Base-by-base conservation (phyloP, 2,329 filamentous ascomycete species). In the Paramyrothecium sp. region DNA sequence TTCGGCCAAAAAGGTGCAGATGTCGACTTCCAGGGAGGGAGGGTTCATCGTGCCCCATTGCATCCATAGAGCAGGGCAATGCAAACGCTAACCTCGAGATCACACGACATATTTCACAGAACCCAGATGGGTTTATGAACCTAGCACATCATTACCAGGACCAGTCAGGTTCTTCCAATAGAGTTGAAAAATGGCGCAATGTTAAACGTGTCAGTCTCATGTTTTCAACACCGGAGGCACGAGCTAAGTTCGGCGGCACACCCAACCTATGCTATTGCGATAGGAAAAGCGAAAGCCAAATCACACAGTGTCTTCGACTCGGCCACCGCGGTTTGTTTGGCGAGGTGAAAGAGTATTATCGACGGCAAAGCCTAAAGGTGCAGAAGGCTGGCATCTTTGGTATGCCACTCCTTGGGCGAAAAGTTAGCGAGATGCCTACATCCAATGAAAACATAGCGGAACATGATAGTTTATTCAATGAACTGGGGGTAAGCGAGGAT, bases 1-100 rank as follows among this genome's bases (percentile, higher is more conserved):
- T 72, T 51, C 73, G 75, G 41, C 68, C 69, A 1, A 67, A 72
- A 22, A 65, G 67, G 7, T 75, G 72, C 57, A 67, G 70, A 21
- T 76, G 74, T 53, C 65, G 67, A 11, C 62, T 61, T 26, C 64
- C 68, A 0, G 65, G 63, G 12, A 57, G 51, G 26, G 64, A 66
- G 17, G 68, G 67, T 0, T 59, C 62, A 33, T 51, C 53, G 3
- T 68, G 66, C 10, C 56, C 59, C 4, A 60, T 68, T 16, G 64
- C 63, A 0, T 57, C 65, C 11, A 65, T 73, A 5, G 69, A 73
- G 56, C 63, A 64, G 56, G 57, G 57, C 3, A 63, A 64, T 16
- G 71, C 70, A 1, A 56, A 64, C 2, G 19, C 56, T 7, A 58
- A 61, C 17, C 53, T 72, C n/a, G 55, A 59, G 11, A 69, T 66